Conservation (phyloP, 345 rosid species). For the Citrus australasica region DNA sequence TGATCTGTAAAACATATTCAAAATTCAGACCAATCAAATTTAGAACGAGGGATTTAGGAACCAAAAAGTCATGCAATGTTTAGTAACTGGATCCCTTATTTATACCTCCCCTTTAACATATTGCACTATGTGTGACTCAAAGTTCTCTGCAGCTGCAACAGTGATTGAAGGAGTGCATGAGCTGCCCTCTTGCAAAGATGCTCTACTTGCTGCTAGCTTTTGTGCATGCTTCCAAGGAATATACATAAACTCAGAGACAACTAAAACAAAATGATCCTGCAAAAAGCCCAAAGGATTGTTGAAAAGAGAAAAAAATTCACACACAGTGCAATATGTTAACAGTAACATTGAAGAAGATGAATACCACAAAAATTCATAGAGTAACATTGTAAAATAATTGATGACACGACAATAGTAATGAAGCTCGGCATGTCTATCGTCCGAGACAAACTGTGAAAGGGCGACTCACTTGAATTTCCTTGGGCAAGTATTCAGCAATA, state of each 20-base stretch:
- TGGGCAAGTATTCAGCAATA: slow-evolving; percentile 69
- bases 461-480: slow-evolving; percentile 65
- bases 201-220: slow-evolving; percentile 43
- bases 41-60: slow-evolving; percentile 15
- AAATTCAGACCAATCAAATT: background rate
- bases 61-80: slow-evolving; percentile 1
- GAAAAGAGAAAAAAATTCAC: background rate
- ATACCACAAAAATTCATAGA: background rate
- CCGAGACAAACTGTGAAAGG: background rate
- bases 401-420: background rate
- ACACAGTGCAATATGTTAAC: background rate
- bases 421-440: background rate
- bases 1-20: slow-evolving; percentile 45
- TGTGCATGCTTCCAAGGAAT: slow-evolving; percentile 82
- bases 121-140: slow-evolving; percentile 60
- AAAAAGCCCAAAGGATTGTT: slow-evolving; percentile 23
- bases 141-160: slow-evolving; percentile 54
- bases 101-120: slow-evolving; percentile 73
- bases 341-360: background rate
- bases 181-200: slow-evolving; percentile 39
- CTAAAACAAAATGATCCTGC: slow-evolving; percentile 79
- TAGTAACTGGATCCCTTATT: background rate
- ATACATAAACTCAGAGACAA: slow-evolving; percentile 80
- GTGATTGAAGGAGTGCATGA: slow-evolving; percentile 69
- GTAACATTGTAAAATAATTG: background rate